These are phyloP conservation scores for Neurospora terricola DNA, from an alignment of 495 filamentous ascomycete genomes.

Conservation along the genomic window DNA sequence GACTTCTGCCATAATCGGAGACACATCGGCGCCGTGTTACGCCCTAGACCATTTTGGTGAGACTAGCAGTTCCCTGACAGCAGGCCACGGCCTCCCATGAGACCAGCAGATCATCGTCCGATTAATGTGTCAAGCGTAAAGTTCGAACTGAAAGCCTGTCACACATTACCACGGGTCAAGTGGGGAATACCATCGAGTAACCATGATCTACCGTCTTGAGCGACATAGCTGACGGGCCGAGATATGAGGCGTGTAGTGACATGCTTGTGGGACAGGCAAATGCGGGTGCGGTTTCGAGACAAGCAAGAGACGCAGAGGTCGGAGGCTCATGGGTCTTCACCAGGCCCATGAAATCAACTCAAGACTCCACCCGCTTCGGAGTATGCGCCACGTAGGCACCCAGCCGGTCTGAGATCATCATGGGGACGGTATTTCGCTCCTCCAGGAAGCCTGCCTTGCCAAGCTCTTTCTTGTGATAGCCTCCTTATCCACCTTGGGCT, in stretches of 20 bases:
- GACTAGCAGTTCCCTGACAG: constrained; percentile 13
- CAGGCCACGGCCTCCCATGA: constrained; percentile 7
- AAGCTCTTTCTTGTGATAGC: constrained; percentile 3
- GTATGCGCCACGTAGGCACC: constrained; percentile 6
- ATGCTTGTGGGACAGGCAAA: constrained; percentile 21
- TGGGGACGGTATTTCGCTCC: background rate
- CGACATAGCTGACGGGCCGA: constrained; percentile 11
- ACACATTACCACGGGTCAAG: constrained; percentile 11
- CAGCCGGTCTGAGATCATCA: background rate
- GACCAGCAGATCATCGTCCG: constrained; percentile 11
- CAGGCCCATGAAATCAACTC: constrained; percentile 1
- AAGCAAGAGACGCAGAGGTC: constrained; percentile 1
- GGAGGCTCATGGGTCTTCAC: background rate
- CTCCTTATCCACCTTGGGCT: background rate
- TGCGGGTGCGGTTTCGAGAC: constrained; percentile 16
- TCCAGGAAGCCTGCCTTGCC: background rate
- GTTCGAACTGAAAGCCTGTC: constrained; percentile 4
- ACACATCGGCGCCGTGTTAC: background rate
- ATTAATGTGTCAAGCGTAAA: background rate
- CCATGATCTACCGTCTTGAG: background rate
- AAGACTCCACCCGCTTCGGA: background rate
- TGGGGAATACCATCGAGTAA: constrained; percentile 5
- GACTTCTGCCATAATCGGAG: background rate
- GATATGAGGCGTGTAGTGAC: constrained; percentile 17
- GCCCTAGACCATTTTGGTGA: constrained; percentile 4